Conservation (phyloP, 306 rosid species). For the Trifolium subterraneum region DNA sequence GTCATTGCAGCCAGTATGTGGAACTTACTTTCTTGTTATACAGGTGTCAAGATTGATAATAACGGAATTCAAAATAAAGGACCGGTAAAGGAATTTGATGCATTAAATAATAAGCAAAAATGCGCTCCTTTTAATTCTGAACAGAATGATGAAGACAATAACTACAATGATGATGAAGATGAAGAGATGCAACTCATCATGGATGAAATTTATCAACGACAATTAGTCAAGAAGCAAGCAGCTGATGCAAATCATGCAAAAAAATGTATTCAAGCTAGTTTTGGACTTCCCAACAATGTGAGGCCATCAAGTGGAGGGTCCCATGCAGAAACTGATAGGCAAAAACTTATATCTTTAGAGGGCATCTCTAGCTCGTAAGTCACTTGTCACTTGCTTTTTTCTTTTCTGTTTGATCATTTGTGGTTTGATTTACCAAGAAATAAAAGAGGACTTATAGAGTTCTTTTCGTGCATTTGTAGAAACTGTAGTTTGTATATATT, state of each 20-base stretch:
- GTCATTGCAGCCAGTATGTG: background rate
- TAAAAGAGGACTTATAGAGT: background rate
- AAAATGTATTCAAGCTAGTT: background rate
- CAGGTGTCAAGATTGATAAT: background rate
- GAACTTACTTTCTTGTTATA: background rate
- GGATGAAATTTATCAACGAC: background rate
- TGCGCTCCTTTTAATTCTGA: background rate
- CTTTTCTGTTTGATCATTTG: background rate
- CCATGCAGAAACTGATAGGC: background rate
- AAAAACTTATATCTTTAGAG: background rate
- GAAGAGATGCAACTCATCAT: background rate
- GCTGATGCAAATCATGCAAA: background rate
- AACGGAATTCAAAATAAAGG: background rate
- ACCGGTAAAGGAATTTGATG: background rate
- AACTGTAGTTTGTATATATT: background rate
- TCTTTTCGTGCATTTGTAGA: background rate
- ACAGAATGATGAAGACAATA: background rate
- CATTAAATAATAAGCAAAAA: background rate
- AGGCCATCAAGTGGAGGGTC: slow-evolving; percentile 1
- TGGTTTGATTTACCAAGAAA: background rate
- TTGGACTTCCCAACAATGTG: background rate
- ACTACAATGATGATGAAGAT: background rate
- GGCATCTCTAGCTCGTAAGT: background rate
- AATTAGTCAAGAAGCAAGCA: background rate
- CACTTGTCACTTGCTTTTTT: background rate